phyloP scores from a whole-genome alignment of 331 rosid species.

The Telfairia occidentalis region DNA sequence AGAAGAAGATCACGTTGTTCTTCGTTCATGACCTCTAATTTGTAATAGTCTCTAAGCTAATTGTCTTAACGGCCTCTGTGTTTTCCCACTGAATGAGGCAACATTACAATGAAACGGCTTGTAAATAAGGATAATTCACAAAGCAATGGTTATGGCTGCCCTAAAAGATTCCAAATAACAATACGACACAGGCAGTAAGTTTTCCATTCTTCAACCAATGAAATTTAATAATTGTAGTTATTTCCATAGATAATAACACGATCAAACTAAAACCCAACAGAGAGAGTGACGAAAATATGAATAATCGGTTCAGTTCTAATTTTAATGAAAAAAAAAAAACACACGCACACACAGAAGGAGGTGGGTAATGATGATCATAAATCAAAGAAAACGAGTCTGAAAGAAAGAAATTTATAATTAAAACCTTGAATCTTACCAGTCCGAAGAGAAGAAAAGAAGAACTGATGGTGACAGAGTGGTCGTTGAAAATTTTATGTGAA shows the following conservation, averaged over 20 bases:
- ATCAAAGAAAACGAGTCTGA: neutral
- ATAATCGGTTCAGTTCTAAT: neutral
- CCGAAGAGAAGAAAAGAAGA: neutral
- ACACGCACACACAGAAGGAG: neutral
- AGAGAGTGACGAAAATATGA: neutral
- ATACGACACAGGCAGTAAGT: neutral
- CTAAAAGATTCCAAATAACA: neutral
- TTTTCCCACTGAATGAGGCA: neutral
- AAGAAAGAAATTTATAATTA: neutral
- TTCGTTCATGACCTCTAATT: constrained; percentile 39
- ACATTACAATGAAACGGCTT: neutral
- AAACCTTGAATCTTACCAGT: neutral
- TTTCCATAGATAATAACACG: neutral
- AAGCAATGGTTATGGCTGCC: neutral
- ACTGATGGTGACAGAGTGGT: neutral
- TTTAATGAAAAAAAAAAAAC: neutral
- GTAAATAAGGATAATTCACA: neutral
- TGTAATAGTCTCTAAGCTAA: neutral
- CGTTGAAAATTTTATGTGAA: neutral
- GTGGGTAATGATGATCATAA: neutral
- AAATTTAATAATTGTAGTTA: neutral
- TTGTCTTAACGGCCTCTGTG: neutral
- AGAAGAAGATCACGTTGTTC: constrained; percentile 48
- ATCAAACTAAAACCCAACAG: neutral
- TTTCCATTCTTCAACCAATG: neutral